Evolutionary conservation across 2,329 filamentous ascomycete genomes (phyloP).

Genomic region (Trichoderma aggressivum): DNA sequence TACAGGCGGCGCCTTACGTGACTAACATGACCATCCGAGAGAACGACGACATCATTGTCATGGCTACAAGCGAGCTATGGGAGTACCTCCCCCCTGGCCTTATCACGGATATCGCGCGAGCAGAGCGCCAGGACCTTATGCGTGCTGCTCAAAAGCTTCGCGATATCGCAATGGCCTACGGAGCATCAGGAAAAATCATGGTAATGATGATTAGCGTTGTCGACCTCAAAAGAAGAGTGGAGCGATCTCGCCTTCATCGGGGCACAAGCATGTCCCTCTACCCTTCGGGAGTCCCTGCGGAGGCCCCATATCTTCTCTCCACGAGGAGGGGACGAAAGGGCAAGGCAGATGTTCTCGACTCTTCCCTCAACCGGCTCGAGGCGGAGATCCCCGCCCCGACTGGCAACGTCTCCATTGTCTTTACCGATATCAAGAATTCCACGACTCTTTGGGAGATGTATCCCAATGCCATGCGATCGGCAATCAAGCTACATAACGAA

Average conservation of each 20-base stretch:
- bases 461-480: constrained; percentile 90
- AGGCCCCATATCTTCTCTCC: constrained; percentile 57
- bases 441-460: constrained; percentile 95
- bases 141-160: constrained; percentile 89
- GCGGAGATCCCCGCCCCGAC: constrained; percentile 88
- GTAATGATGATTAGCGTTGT: constrained; percentile 96
- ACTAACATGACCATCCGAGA: constrained; percentile 75
- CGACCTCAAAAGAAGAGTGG: constrained; percentile 78
- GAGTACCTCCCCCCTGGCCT: constrained; percentile 88
- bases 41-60: constrained; percentile 86
- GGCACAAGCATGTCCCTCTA: constrained; percentile 84
- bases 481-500: constrained; percentile 96
- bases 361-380: constrained; percentile 79
- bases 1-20: constrained; percentile 87
- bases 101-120: constrained; percentile 85
- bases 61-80: constrained; percentile 93
- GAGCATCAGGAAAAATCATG: constrained; percentile 93
- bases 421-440: constrained; percentile 99
- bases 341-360: constrained; percentile 71
- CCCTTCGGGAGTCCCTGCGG: constrained; percentile 69
- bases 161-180: constrained; percentile 93
- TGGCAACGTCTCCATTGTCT: constrained; percentile 88
- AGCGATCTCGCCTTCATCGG: constrained; percentile 68
- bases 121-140: constrained; percentile 88
- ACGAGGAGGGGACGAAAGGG: constrained; percentile 62